Base-by-base conservation (phyloP, 1,139 yeast genomes). In the Nakaseomyces kungkrabaensis region DNA sequence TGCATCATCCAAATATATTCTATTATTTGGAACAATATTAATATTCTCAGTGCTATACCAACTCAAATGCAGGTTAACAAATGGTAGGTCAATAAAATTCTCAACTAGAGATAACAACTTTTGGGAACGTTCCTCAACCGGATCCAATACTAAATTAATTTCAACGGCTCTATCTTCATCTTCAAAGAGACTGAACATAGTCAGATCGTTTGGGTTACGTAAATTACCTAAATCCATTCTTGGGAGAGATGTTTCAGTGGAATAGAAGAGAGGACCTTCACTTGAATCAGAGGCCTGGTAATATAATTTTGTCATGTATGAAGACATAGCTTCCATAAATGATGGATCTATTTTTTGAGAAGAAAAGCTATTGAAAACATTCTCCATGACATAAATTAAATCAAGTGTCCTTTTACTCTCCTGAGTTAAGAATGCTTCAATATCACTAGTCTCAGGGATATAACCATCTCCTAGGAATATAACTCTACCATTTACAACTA, bases 41-140 rank as follows among this genome's bases (percentile, higher is more conserved):
- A 67, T 56, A 2, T 67, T 63, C 5, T 56, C 51, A 5, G 72
- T 67, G 0, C 97, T 96, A 49, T 82, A 78, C 37, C 90, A 59
- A 26, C 79, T 62, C 0, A 90, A 67, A 38, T 75, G 73, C 9
- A 84, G 63, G 37, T 77, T 74, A 3, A 81, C 69, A 60, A 75
- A 77, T 1, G 70, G 66, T 6, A 77, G 50, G 26, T 63, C 53
- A 37, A 66, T 67, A 9, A 82, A 58, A 0, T 77, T 60, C n/a
- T 72, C 72, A 4, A 80, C 65, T 22, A 83, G 62, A 0, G 82
- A 68, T 0, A 84, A 58, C 25, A 81, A 60, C 49, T 77, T 78
- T 59, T 87, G 97, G 0, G 95, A 77, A 26, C 70, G 61, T 56
- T 84, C 88, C 51, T 78, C 76, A 4, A 81, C 64, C 1, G 97